Base-by-base conservation (phyloP, 2,329 filamentous ascomycete genomes). In the Trichoderma simmonsii region DNA sequence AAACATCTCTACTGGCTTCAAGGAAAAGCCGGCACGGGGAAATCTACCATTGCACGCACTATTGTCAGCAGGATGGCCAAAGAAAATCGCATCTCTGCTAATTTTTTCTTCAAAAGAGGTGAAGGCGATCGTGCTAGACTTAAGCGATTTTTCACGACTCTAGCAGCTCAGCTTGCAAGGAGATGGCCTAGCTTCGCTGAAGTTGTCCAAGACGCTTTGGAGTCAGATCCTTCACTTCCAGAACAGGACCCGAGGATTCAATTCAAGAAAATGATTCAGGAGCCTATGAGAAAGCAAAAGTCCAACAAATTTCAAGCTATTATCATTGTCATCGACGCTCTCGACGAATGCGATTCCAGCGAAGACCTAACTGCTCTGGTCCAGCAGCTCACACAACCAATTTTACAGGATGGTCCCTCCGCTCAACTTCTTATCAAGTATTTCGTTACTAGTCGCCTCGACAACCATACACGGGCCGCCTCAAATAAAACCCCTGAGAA, bases 81-180 rank as follows among this genome's bases (percentile, higher is more conserved):
- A 2, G 3, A 18, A 0, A 14, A 61, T 0, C 4, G 8, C 0
- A 73, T 83, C 1, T 79, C 74, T 0, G 81, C 80, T 0, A 81
- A 79, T 6, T 86, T 85, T 73, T 85, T 85, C 4, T 66, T 66
- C 15, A 66, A 66, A 18, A 36, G 32, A 26, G 64, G 64, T 21
- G 64, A 57, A 56, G 75, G 86, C 85, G 75, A 83, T 82, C 48
- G 79, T 75, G 67, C 82, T 79, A 1, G 80, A 81, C 59, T 73
- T 66, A 3, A 79, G 82, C 70, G 76, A 61, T 77, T 85, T 26
- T 78, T 85, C 39, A 77, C 81, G 1, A 85, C 83, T 0, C 72
- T 86, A n/a, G 79, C 80, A 3, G 63, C 61, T 4, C 80, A 85
- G 57, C 77, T 85, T 6, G 74, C 77, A 0, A 48, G 15, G 0